A percentile compares a stretch with the other conserved stretches of the same genome.
phyloP scores from a whole-genome alignment of 2,329 filamentous ascomycete genomes.

The Blastomyces parvus region DNA sequence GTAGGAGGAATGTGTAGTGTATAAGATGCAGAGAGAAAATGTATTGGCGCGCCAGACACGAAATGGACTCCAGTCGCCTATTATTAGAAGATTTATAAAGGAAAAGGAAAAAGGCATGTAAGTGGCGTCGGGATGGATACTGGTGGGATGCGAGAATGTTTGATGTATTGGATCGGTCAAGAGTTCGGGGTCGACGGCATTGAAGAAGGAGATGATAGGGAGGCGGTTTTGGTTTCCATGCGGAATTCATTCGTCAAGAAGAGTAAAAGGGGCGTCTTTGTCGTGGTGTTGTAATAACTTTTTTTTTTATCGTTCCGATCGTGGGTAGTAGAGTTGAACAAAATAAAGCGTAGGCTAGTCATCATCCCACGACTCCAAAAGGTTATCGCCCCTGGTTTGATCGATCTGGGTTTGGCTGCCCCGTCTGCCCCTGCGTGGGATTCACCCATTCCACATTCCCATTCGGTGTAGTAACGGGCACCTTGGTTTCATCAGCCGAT shows the following conservation, averaged over 20 bases:
- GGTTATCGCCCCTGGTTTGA: slow-evolving; percentile 26
- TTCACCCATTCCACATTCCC: slow-evolving; percentile 27
- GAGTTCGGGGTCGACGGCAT: background rate
- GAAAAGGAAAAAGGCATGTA: background rate
- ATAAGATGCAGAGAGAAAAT: background rate
- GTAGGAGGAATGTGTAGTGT: background rate
- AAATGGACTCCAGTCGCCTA: background rate
- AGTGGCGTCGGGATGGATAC: background rate
- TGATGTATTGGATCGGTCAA: too few relatives aligned
- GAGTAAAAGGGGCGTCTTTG: background rate
- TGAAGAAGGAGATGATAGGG: background rate
- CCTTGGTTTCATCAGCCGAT: slow-evolving; percentile 33
- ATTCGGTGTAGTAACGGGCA: slow-evolving; percentile 30
- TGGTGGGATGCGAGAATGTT: background rate
- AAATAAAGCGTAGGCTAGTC: background rate
- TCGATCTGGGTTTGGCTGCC: slow-evolving; percentile 27
- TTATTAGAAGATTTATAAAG: background rate
- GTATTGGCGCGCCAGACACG: background rate
- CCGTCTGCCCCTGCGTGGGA: slow-evolving; percentile 19
- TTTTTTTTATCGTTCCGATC: slow-evolving; percentile 1
- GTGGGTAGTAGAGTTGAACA: background rate
- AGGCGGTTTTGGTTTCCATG: background rate
- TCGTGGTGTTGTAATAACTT: background rate
- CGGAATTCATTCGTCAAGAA: background rate
- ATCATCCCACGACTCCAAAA: background rate